A percentile compares a stretch with the other conserved stretches of the same genome.
phyloP scores from a whole-genome alignment of 2,329 filamentous ascomycete genomes.

The Monosporascus sp. region DNA sequence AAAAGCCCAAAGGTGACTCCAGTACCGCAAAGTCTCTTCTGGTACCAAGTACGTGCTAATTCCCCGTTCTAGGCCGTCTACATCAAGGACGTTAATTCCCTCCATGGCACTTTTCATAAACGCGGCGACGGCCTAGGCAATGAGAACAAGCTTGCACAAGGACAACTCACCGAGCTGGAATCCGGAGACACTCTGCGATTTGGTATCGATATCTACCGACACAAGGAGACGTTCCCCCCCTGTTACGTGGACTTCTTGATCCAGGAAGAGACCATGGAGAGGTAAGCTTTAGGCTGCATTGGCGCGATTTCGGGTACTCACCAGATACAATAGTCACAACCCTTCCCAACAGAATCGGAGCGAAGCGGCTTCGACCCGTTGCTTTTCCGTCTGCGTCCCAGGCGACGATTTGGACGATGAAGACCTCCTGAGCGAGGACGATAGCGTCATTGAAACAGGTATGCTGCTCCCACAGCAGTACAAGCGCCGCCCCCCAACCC shows the following conservation, averaged over 20 bases:
- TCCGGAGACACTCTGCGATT: constrained; percentile 34
- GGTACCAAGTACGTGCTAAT: constrained; percentile 12
- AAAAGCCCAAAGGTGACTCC: constrained; percentile 34
- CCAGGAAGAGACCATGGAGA: constrained; percentile 17
- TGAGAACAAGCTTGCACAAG: constrained; percentile 14
- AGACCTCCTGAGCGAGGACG: constrained; percentile 13
- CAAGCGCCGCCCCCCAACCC: neutral
- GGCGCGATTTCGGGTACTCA: constrained; percentile 4
- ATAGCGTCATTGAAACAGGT: constrained; percentile 10
- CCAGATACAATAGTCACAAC: constrained; percentile 1
- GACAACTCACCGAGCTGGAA: constrained; percentile 16
- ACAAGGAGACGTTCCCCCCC: constrained; percentile 31
- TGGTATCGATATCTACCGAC: constrained; percentile 34
- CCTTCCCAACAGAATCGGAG: neutral
- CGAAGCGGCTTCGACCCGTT: neutral
- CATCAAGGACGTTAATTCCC: constrained; percentile 42
- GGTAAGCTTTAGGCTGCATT: constrained; percentile 6
- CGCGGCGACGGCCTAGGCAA: constrained; percentile 12
- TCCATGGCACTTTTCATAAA: constrained; percentile 50
- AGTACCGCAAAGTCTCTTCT: neutral
- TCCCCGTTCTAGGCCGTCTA: constrained; percentile 34
- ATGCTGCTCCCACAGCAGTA: neutral
- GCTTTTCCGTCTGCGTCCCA: constrained; percentile 30
- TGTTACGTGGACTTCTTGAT: constrained; percentile 31
- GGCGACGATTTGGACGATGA: constrained; percentile 32